Base-by-base conservation (phyloP, 2,329 filamentous ascomycete species). In the Epichloe amarillans region DNA sequence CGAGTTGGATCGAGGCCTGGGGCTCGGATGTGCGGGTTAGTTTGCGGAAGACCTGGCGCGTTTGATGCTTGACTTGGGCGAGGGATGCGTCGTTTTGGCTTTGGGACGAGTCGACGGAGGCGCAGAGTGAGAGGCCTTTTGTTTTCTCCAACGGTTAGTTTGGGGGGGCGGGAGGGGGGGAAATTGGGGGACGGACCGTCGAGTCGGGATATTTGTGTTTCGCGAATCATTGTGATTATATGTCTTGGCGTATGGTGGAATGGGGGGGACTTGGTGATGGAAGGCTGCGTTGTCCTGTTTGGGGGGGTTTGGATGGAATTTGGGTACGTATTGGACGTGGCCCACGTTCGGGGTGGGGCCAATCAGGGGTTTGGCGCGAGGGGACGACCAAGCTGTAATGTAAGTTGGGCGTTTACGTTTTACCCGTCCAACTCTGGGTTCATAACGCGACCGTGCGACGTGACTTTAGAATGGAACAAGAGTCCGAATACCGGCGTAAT, bases 181-280 rank as follows among this genome's bases (percentile, higher is more conserved):
- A 23, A 23, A 23, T 5, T 1, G 19, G 15, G 15, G 39, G 35
- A 54, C 60, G 52, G 64, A 93, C 89, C 91, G 71, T 97, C 93
- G 48, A 97, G 79, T 69, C 93, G 80, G 57, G 88, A 85, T 72
- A 98, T 95, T 72, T 95, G 88, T 49, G 91, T 98, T 62, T 90
- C 93, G 67, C 80, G 82, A 62, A 95, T 91, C 89, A 91, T 93
- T 26, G 59, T 67, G 57, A 40, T 42, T 17, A 5, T 23, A 4
- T 17, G 14, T 39, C 10, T 8, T 39, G 38, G 26, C 26, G 26
- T 30, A 30, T 30, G 8, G 8, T 30, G 43, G 43, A 11, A 30
- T 35, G 2, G 12, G 17, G 17, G 17, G 14, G 47, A 42, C 40
- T 14, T 47, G 35, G 36, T 23, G 26, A n/a, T 33, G 26, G n/a